Evolutionary conservation across 2,329 filamentous ascomycete genomes (phyloP).

Genomic region (Nothophaeocryptopus gaeumannii): DNA sequence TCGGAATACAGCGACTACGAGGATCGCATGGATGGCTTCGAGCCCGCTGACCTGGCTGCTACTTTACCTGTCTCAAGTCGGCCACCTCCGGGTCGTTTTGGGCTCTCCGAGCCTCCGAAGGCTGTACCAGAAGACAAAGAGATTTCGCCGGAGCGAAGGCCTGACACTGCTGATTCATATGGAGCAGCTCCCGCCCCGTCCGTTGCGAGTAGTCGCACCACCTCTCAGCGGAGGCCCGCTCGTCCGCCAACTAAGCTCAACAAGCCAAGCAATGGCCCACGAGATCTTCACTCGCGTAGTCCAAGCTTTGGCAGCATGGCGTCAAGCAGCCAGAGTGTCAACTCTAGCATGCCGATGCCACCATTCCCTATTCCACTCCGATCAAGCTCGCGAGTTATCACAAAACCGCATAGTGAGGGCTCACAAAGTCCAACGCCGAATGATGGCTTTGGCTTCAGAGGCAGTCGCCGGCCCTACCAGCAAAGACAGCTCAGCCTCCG

Average conservation of each 20-base stretch:
- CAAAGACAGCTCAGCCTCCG: constrained; percentile 54
- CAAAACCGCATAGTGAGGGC: constrained; percentile 69
- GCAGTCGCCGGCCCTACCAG: constrained; percentile 19
- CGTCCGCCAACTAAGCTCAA: constrained; percentile 24
- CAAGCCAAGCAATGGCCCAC: constrained; percentile 15
- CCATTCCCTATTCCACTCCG: constrained; percentile 90
- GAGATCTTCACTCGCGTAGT: constrained; percentile 54
- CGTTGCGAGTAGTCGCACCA: constrained; percentile 30
- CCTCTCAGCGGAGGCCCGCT: constrained; percentile 22
- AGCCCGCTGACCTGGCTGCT: constrained; percentile 28
- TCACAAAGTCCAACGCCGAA: constrained; percentile 71
- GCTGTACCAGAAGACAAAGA: constrained; percentile 36
- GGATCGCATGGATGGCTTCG: constrained; percentile 22
- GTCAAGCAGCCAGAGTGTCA: constrained; percentile 36
- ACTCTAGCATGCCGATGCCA: constrained; percentile 47
- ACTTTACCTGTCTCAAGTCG: constrained; percentile 27
- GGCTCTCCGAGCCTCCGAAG: constrained; percentile 33
- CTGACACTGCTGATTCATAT: constrained; percentile 32
- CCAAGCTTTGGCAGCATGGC: constrained; percentile 59
- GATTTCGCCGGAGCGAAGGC: constrained; percentile 34
- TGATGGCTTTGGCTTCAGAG: constrained; percentile 27
- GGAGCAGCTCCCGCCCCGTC: constrained; percentile 34
- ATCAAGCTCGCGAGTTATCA: constrained; percentile 77
- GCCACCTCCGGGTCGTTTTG: constrained; percentile 31
- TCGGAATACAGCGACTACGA: constrained; percentile 31